Conservation (phyloP, 805 yeast species). For the Saccharomycopsis schoenii region DNA sequence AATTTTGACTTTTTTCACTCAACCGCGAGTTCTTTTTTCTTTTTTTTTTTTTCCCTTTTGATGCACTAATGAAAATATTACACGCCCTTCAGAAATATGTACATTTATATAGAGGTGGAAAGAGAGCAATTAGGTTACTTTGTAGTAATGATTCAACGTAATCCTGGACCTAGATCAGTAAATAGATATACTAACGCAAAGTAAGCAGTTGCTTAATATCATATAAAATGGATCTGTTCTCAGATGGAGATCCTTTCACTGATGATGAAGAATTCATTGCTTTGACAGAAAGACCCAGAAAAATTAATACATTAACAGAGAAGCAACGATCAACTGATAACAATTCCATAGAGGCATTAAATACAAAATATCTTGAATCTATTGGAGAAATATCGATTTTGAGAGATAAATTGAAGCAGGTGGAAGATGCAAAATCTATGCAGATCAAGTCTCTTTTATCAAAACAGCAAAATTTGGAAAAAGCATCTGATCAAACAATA, state of each 20-base stretch:
- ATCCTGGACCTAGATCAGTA: too few relatives aligned
- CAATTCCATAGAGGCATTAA: conserved; percentile 21
- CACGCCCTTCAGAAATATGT: neutral
- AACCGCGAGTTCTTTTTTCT: neutral
- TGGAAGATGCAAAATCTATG: conserved; percentile 31
- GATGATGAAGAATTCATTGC: conserved; percentile 39
- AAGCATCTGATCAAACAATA: conserved; percentile 26
- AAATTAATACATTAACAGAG: neutral
- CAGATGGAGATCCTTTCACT: conserved; percentile 26
- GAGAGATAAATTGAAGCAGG: conserved; percentile 47
- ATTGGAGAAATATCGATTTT: conserved; percentile 78
- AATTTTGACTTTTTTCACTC: neutral
- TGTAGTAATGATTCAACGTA: too few relatives aligned
- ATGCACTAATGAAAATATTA: neutral
- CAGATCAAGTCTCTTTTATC: conserved; percentile 28
- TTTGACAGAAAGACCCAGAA: conserved; percentile 31
- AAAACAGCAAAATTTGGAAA: conserved; percentile 22
- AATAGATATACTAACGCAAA: too few relatives aligned
- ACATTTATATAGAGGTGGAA: neutral
- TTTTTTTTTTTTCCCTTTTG: neutral
- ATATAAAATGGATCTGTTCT: neutral
- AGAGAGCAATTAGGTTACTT: neutral
- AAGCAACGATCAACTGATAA: neutral
- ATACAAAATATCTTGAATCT: conserved; percentile 36
- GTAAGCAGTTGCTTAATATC: neutral